A percentile compares a stretch with the other conserved stretches of the same genome.
Evolutionary conservation across 192 early-diverging fungal genomes (phyloP).

Genomic region (Rhizophagus sp.): DNA sequence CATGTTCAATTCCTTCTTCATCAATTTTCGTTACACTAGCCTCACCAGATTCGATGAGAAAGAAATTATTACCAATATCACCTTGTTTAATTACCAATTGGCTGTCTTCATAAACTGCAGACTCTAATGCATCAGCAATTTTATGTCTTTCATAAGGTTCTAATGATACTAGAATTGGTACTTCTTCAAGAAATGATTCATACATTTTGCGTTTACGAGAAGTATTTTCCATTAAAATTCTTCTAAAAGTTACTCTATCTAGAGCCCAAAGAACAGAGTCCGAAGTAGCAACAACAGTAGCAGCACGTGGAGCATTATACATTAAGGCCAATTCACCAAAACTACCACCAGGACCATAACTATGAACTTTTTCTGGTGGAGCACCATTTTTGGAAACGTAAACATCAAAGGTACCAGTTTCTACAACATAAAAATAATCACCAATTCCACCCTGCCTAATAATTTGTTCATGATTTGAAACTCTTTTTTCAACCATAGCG

Average conservation of each 20-base stretch:
- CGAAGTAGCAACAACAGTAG: constrained; percentile 87
- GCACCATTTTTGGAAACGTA: constrained; percentile 75
- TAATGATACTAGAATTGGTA: constrained; percentile 82
- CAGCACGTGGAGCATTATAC: constrained; percentile 98
- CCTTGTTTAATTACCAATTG: constrained; percentile 89
- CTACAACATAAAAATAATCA: constrained; percentile 99
- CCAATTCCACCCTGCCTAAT: constrained; percentile 95
- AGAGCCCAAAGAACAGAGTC: constrained; percentile 92
- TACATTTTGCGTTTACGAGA: constrained; percentile 94
- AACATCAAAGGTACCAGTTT: constrained; percentile 89
- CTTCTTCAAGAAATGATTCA: constrained; percentile 93
- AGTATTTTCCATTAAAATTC: constrained; percentile 98
- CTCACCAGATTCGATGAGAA: constrained; percentile 93
- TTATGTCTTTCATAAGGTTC: constrained; percentile 98
- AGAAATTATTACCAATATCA: constrained; percentile 92
- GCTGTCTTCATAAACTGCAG: constrained; percentile 82
- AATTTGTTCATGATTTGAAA: constrained; percentile 66
- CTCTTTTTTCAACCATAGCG: constrained; percentile 92
- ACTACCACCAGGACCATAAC: constrained; percentile 81
- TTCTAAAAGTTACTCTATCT: constrained; percentile 95
- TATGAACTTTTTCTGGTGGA: constrained; percentile 70
- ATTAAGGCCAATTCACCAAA: constrained; percentile 99
- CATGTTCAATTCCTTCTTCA: constrained; percentile 75
- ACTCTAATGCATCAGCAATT: constrained; percentile 97
- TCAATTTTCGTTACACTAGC: constrained; percentile 80